Base-by-base conservation (phyloP, 139 green algal genomes). In the Micromonas commoda region DNA sequence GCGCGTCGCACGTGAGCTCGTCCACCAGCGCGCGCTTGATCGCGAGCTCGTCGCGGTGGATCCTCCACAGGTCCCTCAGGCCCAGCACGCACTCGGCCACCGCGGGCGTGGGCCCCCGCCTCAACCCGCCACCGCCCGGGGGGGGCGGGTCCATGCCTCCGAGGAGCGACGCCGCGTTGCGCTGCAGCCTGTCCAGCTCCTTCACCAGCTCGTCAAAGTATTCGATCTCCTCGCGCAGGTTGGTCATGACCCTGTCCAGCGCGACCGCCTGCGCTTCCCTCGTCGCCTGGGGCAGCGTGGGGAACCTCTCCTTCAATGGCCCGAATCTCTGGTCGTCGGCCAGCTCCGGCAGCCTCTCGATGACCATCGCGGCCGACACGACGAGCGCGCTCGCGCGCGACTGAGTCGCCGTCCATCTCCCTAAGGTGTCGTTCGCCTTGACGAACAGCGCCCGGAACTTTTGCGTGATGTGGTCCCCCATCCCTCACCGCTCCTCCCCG, bases 51-150 rank as follows among this genome's bases (percentile, higher is more conserved):
- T 71, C 64, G 13, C 26, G 26, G 45, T 71, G 26, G 28, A 38
- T 38, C n/a, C 64, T 26, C 64, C 64, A 71, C n/a, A 71, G 2
- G 13, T 71, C 64, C 64, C 45, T 29, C 64, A 71, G 16, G 32
- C 64, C 64, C 4, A 38, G 33, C 64, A 38, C 64, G 64, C 64
- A 71, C 64, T 71, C 64, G 28, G 64, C 64, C n/a, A 71, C n/a
- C 26, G 26, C 20, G 26, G 64, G 64, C 28, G 38, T 26, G 13
- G 24, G 64, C 64, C n/a, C 64, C 3, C 32, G 26, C 16, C 28
- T 4, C 3, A 51, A 13, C 28, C n/a, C 64, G 26, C 64, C 64
- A 4, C 4, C 64, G 26, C 4, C 6, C 28, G 26, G n/a, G 4
- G 29, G 64, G 28, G 64, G 26, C 26, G n/a, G 64, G 23, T 38